Conservation (phyloP, 2,329 filamentous ascomycete genomes). For the Penicillium hordei region DNA sequence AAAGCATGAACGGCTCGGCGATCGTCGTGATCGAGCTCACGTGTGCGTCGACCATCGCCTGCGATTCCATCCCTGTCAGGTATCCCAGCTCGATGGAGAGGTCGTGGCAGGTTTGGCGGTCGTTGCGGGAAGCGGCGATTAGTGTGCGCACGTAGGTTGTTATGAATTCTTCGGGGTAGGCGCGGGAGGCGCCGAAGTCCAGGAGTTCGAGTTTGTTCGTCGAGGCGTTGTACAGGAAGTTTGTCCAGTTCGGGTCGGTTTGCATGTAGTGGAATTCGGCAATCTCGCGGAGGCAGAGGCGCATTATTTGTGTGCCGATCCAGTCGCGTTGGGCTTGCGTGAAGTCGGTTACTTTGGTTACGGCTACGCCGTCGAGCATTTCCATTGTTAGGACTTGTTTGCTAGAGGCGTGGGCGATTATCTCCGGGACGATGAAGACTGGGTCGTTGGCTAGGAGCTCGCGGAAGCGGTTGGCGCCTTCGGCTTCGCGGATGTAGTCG, state of each 20-base stretch:
- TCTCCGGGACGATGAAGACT: constrained; percentile 75
- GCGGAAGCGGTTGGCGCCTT: constrained; percentile 73
- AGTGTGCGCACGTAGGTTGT: constrained; percentile 76
- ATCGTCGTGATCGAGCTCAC: constrained; percentile 84
- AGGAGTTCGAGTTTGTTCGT: constrained; percentile 79
- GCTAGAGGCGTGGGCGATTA: constrained; percentile 77
- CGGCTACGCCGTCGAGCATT: constrained; percentile 79
- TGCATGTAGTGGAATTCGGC: constrained; percentile 98
- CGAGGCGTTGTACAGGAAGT: constrained; percentile 83
- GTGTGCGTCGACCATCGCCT: constrained; percentile 85
- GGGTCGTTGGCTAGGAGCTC: constrained; percentile 74
- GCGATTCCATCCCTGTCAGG: constrained; percentile 84
- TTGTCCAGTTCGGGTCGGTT: constrained; percentile 99
- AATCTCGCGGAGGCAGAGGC: constrained; percentile 88
- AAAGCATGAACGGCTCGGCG: constrained; percentile 80
- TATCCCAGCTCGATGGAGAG: constrained; percentile 81
- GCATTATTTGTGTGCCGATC: constrained; percentile 92
- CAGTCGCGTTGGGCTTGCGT: constrained; percentile 85
- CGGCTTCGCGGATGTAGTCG: constrained; percentile 86
- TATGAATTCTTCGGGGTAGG: constrained; percentile 79
- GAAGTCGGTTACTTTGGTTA: constrained; percentile 75
- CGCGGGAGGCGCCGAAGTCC: constrained; percentile 90
- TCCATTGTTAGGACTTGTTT: constrained; percentile 90
- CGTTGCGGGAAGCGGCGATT: constrained; percentile 71
- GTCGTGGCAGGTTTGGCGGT: constrained; percentile 62